phyloP scores from a whole-genome alignment of 2,329 filamentous ascomycete genomes.

The Scytalidium lignicola region DNA sequence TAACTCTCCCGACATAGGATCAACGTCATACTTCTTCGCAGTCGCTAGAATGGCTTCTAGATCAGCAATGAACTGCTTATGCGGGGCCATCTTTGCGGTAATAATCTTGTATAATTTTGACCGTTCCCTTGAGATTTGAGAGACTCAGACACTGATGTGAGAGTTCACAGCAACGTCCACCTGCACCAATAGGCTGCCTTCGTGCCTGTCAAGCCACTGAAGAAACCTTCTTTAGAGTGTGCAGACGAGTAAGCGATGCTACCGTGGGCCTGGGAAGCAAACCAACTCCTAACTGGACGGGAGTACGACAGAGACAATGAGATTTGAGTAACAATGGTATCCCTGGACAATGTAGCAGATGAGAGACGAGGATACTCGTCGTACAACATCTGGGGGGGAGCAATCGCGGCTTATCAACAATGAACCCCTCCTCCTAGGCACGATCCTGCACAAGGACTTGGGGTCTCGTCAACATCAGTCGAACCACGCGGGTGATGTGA shows the following conservation, averaged over 20 bases:
- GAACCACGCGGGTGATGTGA: no score
- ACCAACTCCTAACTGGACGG: not conserved
- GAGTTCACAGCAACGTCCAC: no score
- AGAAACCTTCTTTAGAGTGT: no score
- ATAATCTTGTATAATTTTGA: not conserved
- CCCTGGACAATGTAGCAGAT: not conserved
- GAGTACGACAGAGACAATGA: not conserved
- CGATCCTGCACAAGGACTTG: not conserved
- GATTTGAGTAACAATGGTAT: not conserved
- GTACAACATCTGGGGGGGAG: not conserved
- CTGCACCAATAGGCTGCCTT: no score
- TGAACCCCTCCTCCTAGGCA: not conserved
- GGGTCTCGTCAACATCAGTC: no score
- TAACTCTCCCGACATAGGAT: constrained; percentile 1
- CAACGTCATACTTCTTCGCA: constrained; percentile 12
- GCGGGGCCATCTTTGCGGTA: constrained; percentile 7
- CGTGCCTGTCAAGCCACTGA: no score
- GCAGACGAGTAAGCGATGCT: not conserved
- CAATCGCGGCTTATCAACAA: not conserved
- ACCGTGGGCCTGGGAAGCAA: not conserved
- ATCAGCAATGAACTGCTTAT: constrained; percentile 8
- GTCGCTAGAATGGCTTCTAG: constrained; percentile 11
- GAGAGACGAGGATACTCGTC: not conserved
- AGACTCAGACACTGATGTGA: no score
- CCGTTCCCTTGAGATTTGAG: no score